Base-by-base conservation (phyloP, 2,329 filamentous ascomycete species). In the Penicillium sp. region DNA sequence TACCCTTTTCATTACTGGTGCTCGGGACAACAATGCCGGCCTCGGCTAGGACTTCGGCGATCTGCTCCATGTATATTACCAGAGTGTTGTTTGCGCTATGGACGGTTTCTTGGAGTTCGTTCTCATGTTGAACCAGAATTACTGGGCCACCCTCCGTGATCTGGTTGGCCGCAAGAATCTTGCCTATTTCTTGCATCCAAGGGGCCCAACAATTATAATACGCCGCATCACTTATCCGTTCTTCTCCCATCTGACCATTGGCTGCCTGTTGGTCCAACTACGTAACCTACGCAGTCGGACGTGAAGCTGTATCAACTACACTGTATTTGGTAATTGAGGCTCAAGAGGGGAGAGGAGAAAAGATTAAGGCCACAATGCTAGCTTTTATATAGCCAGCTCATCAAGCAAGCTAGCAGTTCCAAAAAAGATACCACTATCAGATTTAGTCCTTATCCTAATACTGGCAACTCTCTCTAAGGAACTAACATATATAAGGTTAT, bases 61-160 rank as follows among this genome's bases (percentile, higher is more conserved):
- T 83, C 60, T 87, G 85, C 56, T 84, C 78, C 70, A 92, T 84
- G 67, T 92, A 93, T 81, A 81, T 80, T 0, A 80, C 77, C 0
- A 80, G 77, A 63, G 90, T 84, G 61, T 87, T 89, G 4, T 71
- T 68, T 14, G 81, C 74, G 2, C 74, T 74, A 5, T 73, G 73
- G 16, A 74, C 71, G 1, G 77, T 78, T n/a, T 75, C 72, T 1
- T 81, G 84, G 66, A 93, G 91, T 68, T 94, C 90, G 60, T 94
- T 95, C 68, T 95, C 90, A 0, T 88, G 86, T 68, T 95, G 90
- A 43, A 88, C 80, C 1, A 93, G 74, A 58, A 94, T 89, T 5
- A 94, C 81, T 0, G 89, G 89, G 0, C 90, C 90, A 0, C 88
- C 90, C 53, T 92, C 89, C 1, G 89, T 93, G 64, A 95, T 92